Base-by-base conservation (phyloP, 208 protist species). In the Leishmania lainsoni region DNA sequence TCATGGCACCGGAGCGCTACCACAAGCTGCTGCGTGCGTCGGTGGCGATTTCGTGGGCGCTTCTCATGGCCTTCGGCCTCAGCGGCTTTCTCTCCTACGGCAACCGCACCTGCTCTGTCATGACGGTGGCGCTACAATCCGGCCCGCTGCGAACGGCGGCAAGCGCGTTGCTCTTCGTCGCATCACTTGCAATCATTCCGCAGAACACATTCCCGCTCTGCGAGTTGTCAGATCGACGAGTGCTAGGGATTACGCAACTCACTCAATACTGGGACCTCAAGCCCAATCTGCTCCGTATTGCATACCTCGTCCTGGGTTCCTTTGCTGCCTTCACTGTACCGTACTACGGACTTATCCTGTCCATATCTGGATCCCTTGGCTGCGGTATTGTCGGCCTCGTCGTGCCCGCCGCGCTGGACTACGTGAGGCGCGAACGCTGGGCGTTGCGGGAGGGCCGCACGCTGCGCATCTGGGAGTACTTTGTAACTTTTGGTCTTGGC, bases 301-400 rank as follows among this genome's bases (percentile, higher is more conserved):
- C 54, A 59, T 77, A 78, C 39, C 79, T 92, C 48, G 63, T 84
- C 26, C 48, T 83, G 32, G 86, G 84, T 56, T 84, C 81, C 52
- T 83, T 87, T 17, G 86, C 81, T 0, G 83, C 89, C 79, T 90
- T 85, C 59, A 82, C 89, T 42, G 79, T 90, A 42, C 89, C 89
- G 5, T 92, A 90, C 74, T 90, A 92, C 71, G 89, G 89, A 84
- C 85, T 92, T 66, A 78, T 90, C 71, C 59, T 92, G 45, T 87
- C 89, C 80, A 92, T 90, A 69, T 86, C 83, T 20, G 89, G 89
- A 70, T 83, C 84, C 20, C 76, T 92, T 52, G 89, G 86, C 49
- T 92, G 86, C 59, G 86, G 89, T 58, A 88, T 90, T 65, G 70
- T 92, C 3, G 89, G 89, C 59, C 70, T 92, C 17, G 84, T 90